Percentiles rank a stretch among this genome's conserved stretches.
Conservation (phyloP, 176 grass and related monocot genomes). For the Aegilops tauschii region DNA sequence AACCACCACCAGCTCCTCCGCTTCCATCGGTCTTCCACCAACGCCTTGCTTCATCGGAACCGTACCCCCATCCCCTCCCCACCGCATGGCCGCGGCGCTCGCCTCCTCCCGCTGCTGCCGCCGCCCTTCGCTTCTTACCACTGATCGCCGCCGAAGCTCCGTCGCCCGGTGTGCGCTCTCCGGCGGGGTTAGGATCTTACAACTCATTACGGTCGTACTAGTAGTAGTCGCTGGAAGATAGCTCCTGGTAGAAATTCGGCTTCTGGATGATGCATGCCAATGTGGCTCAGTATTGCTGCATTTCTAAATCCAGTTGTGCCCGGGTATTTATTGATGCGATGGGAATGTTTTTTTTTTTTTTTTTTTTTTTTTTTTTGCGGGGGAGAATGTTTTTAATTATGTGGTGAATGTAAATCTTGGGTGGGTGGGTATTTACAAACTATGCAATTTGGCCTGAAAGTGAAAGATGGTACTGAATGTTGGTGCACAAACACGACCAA, state of each 20-base stretch:
- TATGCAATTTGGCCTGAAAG: background rate
- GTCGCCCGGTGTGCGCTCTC: slow-evolving; percentile 48
- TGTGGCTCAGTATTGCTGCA: slow-evolving; percentile 10
- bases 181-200: slow-evolving; percentile 21
- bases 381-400: background rate
- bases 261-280: background rate
- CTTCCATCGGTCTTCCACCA: background rate
- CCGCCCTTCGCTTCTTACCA: slow-evolving; percentile 13
- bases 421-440: background rate
- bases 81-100: slow-evolving; percentile 63
- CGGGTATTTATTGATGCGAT: background rate
- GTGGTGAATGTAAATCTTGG: background rate
- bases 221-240: background rate
- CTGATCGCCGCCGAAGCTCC: slow-evolving; percentile 16
- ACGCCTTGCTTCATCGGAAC: background rate
- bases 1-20: slow-evolving; percentile 1
- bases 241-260: background rate
- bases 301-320: background rate
- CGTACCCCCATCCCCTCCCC: background rate
- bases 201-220: background rate
- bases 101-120: slow-evolving; percentile 57
- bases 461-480: background rate
- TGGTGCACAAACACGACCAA: background rate
- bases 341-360: background rate
- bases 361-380: background rate